Base-by-base conservation (phyloP, 2,329 filamentous ascomycete genomes). In the Xylogone sp. region DNA sequence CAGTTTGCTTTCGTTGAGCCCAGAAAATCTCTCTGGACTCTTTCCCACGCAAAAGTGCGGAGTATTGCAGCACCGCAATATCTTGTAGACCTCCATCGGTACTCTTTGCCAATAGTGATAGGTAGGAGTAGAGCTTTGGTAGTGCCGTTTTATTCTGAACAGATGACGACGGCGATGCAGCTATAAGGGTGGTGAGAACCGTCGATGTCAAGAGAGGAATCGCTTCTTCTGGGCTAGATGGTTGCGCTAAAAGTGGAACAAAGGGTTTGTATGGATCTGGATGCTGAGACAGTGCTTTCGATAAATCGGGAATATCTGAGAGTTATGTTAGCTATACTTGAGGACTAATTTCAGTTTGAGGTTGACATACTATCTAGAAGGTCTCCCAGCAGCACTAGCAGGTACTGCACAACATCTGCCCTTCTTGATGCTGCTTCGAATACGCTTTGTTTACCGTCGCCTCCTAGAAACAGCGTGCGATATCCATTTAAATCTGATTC, bases 61-160 rank as follows among this genome's bases (percentile, higher is more conserved):
- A 97, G 71, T 93, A 95, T 66, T 93, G 84, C 65, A 94, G 89
- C 12, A 97, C 91, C 21, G 91, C 93, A 65, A 97, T 96, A 66
- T 99, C 94, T 71, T 99, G 94, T 51, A 96, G 79, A 39, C 90
- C 90, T 50, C 89, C 87, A 71, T 99, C 94, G 52, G 88, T 81
- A 66, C 86, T 90, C 75, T 91, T 91, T 53, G 88, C 85, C 51
- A 97, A 77, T 49, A 84, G 84, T 7, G 91, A 88, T 24, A 97
- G 82, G 70, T 97, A 97, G 64, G 82, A 86, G 70, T 94, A 89
- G 46, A 97, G 79, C 63, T 90, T 78, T 18, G 90, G 88, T 43
- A 97, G 88, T 50, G 89, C 81, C 47, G 69, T 57, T 13, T 81
- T 81, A 58, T 80, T 79, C 65, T 85, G 80, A 55, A 85, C 77